Percentiles rank a stretch among this genome's conserved stretches.
These are phyloP conservation scores for Saxophila tyrrhenica DNA, from an alignment of 495 filamentous ascomycete genomes.

Conservation along the genomic window DNA sequence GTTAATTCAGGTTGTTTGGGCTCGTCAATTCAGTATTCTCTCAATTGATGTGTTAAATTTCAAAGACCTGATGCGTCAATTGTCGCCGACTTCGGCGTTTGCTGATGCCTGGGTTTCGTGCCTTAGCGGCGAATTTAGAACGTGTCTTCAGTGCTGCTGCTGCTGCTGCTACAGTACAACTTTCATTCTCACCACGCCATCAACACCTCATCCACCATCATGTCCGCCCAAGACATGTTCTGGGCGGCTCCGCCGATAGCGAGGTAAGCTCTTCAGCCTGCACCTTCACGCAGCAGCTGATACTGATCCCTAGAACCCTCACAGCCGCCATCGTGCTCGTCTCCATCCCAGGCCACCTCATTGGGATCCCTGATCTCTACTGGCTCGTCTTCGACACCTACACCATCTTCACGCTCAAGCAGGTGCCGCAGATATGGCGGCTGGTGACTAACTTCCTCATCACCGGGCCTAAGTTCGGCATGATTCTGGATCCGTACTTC, in stretches of 20 bases:
- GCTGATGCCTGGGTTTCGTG: too few species aligned
- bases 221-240: slow-evolving; percentile 50
- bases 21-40: too few species aligned
- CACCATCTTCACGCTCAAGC: slow-evolving; percentile 32
- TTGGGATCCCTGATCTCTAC: slow-evolving; percentile 42
- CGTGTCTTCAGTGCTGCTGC: too few species aligned
- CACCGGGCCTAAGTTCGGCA: slow-evolving; percentile 48
- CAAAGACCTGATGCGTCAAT: too few species aligned
- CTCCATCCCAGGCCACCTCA: slow-evolving; percentile 36
- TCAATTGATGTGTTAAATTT: too few species aligned
- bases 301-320: slow-evolving; percentile 51
- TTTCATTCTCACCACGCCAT: too few species aligned
- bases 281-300: slow-evolving; percentile 20
- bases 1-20: too few species aligned
- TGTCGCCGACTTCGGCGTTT: too few species aligned
- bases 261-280: slow-evolving; percentile 40
- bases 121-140: too few species aligned
- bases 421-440: slow-evolving; percentile 57
- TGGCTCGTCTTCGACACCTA: slow-evolving; percentile 54
- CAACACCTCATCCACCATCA: slow-evolving; percentile 4
- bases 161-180: too few species aligned
- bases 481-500: slow-evolving; percentile 78
- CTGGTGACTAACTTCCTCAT: slow-evolving; percentile 62
- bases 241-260: slow-evolving; percentile 60
- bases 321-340: slow-evolving; percentile 51